Conservation (phyloP, 2,329 filamentous ascomycete genomes). For the Sphaerulina populicola region DNA sequence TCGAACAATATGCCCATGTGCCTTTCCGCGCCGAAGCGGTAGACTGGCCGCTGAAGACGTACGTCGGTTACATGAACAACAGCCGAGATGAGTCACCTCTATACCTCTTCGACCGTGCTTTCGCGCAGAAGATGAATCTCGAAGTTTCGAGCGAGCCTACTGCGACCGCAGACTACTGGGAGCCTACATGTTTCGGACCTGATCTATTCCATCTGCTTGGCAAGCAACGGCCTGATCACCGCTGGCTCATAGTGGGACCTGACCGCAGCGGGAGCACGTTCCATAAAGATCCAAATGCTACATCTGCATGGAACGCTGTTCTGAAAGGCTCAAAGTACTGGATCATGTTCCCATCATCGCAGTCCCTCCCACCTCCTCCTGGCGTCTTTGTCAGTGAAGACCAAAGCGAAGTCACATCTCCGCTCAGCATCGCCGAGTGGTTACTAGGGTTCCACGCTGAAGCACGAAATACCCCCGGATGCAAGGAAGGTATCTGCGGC, state of each 20-base stretch:
- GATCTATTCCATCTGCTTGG: constrained; percentile 77
- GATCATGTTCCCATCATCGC: constrained; percentile 87
- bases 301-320: constrained; percentile 88
- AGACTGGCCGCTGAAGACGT: constrained; percentile 79
- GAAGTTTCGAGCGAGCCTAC: constrained; percentile 39
- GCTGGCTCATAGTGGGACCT: constrained; percentile 89
- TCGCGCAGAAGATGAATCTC: constrained; percentile 77
- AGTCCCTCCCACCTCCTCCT: constrained; percentile 58
- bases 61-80: constrained; percentile 71
- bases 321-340: constrained; percentile 88
- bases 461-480: constrained; percentile 66
- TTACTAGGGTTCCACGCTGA: constrained; percentile 80
- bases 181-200: constrained; percentile 72
- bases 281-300: constrained; percentile 70
- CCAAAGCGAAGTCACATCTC: constrained; percentile 85
- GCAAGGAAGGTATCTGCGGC: constrained; percentile 74
- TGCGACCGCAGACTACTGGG: constrained; percentile 58
- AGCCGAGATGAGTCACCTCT: constrained; percentile 69
- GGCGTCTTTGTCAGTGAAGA: constrained; percentile 86
- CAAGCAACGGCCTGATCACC: constrained; percentile 69
- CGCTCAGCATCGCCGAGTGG: constrained; percentile 95
- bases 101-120: constrained; percentile 83
- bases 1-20: constrained; percentile 55
- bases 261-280: constrained; percentile 79
- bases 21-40: constrained; percentile 86